Base-by-base conservation (phyloP, 805 yeast genomes). In the Dipodascus albidus region DNA sequence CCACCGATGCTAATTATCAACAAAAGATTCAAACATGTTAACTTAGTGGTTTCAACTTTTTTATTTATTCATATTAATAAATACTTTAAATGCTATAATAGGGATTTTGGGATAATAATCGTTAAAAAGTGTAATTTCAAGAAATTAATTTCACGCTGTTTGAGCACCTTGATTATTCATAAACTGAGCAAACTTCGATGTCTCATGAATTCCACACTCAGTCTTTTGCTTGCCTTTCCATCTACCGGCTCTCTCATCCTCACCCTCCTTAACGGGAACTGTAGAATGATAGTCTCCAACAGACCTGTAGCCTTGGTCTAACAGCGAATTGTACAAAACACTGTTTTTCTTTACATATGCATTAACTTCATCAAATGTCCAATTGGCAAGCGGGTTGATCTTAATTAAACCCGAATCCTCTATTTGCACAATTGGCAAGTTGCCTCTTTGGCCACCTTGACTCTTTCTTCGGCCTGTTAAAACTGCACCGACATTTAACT, bases 271-370 rank as follows among this genome's bases (percentile, higher is more conserved):
- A 9, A 87, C 95, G 1, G 98, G 97, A 27, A 70, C 81, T 0
- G 98, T 91, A 1, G 96, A 87, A 67, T 91, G 98, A 79, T 90
- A 91, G 67, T 91, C 98, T 1, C 98, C 98, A 15, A 91, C 79
- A 0, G 96, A 87, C 63, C 88, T 83, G 69, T 90, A 91, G 0
- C 97, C 97, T 53, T 81, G 71, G 67, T 89, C 91, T 38, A 91
- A 71, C 33, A 91, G 73, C 57, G 79, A 88, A 64, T 91, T 91
- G 70, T 85, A 87, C 2, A 97, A 96, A 14, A 90, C 96, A 11
- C 78, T 60, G 65, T 88, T 71, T 38, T 72, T 75, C 55, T 82
- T 81, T 55, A 90, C 77, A 67, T 91, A 91, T 1, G 63, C 58
- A 56, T 81, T 76, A 21, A 90, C 96, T 59, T 83, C 81, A 11